Conservation (phyloP, 805 yeast species). For the Suhomyces canberraensis region DNA sequence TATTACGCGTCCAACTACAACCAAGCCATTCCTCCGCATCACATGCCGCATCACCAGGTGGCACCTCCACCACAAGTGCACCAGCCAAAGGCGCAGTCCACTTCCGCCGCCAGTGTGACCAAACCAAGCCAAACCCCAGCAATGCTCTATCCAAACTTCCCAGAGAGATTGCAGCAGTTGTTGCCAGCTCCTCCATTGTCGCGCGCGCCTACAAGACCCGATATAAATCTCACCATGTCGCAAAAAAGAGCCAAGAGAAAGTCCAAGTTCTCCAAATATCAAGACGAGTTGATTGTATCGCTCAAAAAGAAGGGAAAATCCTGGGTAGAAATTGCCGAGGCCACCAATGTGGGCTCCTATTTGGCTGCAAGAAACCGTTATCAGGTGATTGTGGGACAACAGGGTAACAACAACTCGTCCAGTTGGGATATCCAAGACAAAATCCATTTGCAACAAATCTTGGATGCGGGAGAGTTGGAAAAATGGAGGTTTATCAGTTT, state of each 20-base stretch:
- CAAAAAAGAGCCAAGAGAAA: constrained; percentile 55
- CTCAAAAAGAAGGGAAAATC: constrained; percentile 61
- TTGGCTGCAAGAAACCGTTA: constrained; percentile 75
- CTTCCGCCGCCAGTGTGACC: constrained; percentile 1
- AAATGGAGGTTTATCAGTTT: constrained; percentile 65
- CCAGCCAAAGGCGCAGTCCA: not conserved
- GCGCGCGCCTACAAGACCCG: constrained; percentile 41
- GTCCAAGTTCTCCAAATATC: constrained; percentile 68
- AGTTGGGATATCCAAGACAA: constrained; percentile 62
- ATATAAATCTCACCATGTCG: constrained; percentile 37
- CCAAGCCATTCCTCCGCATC: constrained; percentile 7
- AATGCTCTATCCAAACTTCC: constrained; percentile 19
- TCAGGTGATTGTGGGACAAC: constrained; percentile 80
- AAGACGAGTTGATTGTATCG: constrained; percentile 60
- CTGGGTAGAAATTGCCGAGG: constrained; percentile 73
- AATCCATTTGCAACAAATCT: constrained; percentile 43
- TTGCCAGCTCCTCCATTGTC: constrained; percentile 51
- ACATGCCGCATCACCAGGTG: constrained; percentile 7
- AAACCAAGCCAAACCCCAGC: constrained; percentile 3
- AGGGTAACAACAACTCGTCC: constrained; percentile 65
- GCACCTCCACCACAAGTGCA: constrained; percentile 6
- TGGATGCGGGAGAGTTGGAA: constrained; percentile 69
- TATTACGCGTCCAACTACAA: constrained; percentile 5
- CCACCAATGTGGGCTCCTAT: constrained; percentile 59
- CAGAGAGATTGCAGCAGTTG: constrained; percentile 26